Percentiles rank a stretch among this genome's conserved stretches.
Conservation (phyloP, 495 filamentous ascomycete species). For the Tuber calosporum region DNA sequence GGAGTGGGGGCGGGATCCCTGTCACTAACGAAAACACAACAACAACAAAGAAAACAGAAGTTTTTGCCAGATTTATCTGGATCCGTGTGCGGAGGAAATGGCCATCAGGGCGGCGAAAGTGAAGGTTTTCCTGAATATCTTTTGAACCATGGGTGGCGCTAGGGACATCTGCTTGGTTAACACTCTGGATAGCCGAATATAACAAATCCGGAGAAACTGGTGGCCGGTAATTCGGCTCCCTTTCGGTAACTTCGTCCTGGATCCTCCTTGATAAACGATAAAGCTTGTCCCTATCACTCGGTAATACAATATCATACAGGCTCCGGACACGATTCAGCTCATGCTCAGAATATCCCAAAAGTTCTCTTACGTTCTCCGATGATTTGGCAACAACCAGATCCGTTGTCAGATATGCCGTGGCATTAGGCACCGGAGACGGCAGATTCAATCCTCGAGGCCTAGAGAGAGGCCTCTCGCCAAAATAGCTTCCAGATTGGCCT, state of each 20-base stretch:
- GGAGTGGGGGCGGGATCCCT: constrained; percentile 40
- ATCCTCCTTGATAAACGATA: constrained; percentile 46
- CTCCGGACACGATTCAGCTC: constrained; percentile 44
- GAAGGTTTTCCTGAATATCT: constrained; percentile 37
- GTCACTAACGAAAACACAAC: constrained; percentile 37
- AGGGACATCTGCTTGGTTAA: constrained; percentile 30
- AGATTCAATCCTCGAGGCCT: constrained; percentile 44
- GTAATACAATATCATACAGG: constrained; percentile 48
- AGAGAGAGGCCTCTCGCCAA: constrained; percentile 43
- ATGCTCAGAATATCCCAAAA: constrained; percentile 45
- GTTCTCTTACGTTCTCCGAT: constrained; percentile 49
- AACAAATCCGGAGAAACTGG: constrained; percentile 44
- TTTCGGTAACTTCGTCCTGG: constrained; percentile 47
- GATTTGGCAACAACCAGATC: constrained; percentile 53
- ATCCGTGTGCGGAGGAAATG: constrained; percentile 37
- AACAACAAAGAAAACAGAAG: constrained; percentile 42
- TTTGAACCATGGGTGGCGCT: constrained; percentile 34
- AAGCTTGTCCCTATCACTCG: constrained; percentile 50
- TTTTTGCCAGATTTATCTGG: constrained; percentile 40
- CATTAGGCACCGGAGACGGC: constrained; percentile 46
- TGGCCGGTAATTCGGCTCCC: constrained; percentile 52
- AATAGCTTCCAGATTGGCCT: constrained; percentile 31
- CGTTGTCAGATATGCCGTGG: constrained; percentile 50
- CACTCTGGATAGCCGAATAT: constrained; percentile 33
- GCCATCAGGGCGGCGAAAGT: constrained; percentile 40